A percentile compares a stretch with the other conserved stretches of the same genome.
These are phyloP conservation scores for Entomortierella beljakovae DNA, from an alignment of 192 early-diverging fungal species.

Conservation along the genomic window DNA sequence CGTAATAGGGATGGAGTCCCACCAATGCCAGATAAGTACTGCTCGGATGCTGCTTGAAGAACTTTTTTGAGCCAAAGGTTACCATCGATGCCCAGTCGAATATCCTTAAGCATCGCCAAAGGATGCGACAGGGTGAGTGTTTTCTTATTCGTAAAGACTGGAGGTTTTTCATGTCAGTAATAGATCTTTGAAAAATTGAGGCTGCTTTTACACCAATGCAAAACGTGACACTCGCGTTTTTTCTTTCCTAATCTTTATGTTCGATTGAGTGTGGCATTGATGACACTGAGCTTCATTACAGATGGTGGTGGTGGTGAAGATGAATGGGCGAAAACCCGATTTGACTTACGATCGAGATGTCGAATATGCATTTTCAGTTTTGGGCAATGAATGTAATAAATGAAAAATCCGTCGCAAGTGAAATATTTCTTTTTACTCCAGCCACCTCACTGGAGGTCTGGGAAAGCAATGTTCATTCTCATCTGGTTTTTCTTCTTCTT, in stretches of 20 bases:
- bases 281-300: background rate
- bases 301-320: background rate
- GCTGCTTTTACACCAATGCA: background rate
- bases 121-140: conserved; percentile 40
- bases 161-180: background rate
- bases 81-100: conserved; percentile 83
- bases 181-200: background rate
- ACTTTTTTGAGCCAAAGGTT: conserved; percentile 83
- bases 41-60: conserved; percentile 64
- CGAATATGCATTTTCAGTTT: conserved; percentile 1
- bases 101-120: conserved; percentile 68
- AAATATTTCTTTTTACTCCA: no score
- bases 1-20: conserved; percentile 71
- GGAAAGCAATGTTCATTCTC: no score
- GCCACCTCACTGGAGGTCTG: no score
- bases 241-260: background rate
- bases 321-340: no score
- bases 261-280: background rate
- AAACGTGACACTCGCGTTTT: background rate
- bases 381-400: background rate
- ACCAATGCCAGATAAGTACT: conserved; percentile 72
- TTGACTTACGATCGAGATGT: conserved; percentile 13
- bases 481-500: no score
- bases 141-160: conserved; percentile 44
- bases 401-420: no score